These are phyloP conservation scores for Solanum okadae DNA, from an alignment of 257 asterid species.

Conservation along the genomic window DNA sequence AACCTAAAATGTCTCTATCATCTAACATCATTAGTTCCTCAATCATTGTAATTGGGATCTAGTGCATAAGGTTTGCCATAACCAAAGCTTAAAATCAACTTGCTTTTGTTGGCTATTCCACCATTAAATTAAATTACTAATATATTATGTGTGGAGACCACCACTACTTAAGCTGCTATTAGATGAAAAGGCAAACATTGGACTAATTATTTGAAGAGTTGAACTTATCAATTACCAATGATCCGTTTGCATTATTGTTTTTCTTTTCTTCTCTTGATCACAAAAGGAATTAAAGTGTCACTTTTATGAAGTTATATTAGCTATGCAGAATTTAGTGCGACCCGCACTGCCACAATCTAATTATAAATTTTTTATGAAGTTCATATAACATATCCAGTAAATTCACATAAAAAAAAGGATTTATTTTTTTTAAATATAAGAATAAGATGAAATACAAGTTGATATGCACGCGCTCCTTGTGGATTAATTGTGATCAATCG, in stretches of 20 bases:
- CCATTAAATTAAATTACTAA: background rate
- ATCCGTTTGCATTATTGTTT: background rate
- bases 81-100: background rate
- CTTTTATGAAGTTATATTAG: background rate
- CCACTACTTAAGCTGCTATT: background rate
- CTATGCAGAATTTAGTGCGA: background rate
- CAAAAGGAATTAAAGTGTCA: background rate
- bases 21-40: background rate
- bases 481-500: background rate
- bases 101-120: background rate
- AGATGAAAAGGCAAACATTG: background rate
- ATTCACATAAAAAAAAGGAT: background rate
- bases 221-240: background rate
- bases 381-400: background rate
- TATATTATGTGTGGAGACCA: background rate
- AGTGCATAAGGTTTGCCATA: background rate
- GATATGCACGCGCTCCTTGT: background rate
- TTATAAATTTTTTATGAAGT: no score
- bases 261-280: background rate
- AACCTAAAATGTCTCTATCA: background rate
- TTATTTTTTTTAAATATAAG: background rate
- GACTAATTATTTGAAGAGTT: background rate
- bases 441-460: background rate
- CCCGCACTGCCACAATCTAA: no score
- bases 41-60: background rate